phyloP scores from a whole-genome alignment of 306 rosid species.

The Pachyrhizus erosus region DNA sequence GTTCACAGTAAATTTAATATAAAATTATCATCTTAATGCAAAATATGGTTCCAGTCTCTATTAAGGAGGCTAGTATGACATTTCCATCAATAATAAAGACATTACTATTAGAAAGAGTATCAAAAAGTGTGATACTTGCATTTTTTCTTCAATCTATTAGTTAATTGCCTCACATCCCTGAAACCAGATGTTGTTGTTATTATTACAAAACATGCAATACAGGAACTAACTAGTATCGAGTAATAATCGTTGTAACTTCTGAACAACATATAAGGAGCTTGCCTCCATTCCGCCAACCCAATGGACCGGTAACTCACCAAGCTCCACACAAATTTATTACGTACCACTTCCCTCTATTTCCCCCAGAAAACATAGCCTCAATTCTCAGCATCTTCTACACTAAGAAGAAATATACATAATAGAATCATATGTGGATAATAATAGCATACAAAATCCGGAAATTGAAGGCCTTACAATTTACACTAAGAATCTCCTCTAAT shows the following conservation, averaged over 20 bases:
- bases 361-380: neutral
- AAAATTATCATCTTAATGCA: neutral
- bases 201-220: neutral
- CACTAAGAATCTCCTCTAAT: constrained; percentile 50
- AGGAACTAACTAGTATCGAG: neutral
- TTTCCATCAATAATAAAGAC: neutral
- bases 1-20: neutral
- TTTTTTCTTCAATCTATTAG: neutral
- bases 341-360: neutral
- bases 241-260: neutral
- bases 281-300: neutral
- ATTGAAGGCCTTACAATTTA: constrained; percentile 54
- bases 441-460: constrained; percentile 38
- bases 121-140: neutral
- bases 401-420: constrained; percentile 37
- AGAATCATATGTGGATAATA: constrained; percentile 41
- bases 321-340: neutral
- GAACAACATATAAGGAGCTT: neutral
- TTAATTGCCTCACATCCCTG: neutral
- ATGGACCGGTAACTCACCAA: neutral
- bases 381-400: constrained; percentile 34
- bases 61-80: neutral
- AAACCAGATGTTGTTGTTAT: neutral
- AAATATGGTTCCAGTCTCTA: neutral
- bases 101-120: neutral